Evolutionary conservation across 2,329 filamentous ascomycete species (phyloP).

Genomic region (Neofusicoccum sp.): DNA sequence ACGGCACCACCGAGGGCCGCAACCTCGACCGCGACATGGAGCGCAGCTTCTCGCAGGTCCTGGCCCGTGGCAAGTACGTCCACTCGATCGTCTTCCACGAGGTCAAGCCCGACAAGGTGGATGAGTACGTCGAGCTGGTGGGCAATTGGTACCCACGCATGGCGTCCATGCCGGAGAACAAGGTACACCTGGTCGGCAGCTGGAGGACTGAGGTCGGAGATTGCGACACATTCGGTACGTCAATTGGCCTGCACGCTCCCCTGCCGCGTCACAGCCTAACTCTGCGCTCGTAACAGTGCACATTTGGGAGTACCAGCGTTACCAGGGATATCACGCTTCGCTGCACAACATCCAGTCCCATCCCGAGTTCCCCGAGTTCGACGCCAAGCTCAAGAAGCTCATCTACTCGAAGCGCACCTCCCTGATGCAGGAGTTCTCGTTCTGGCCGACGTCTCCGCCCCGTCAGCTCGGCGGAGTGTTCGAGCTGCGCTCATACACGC

Average conservation of each 20-base stretch:
- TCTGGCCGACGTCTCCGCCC: constrained; percentile 94
- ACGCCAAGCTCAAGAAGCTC: constrained; percentile 78
- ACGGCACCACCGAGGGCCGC: constrained; percentile 92
- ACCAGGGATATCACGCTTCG: constrained; percentile 91
- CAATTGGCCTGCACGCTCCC: not conserved
- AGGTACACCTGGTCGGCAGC: constrained; percentile 93
- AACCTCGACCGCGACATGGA: constrained; percentile 95
- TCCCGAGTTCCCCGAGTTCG: constrained; percentile 80
- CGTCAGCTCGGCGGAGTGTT: constrained; percentile 89
- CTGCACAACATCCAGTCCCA: constrained; percentile 80
- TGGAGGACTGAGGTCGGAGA: constrained; percentile 98
- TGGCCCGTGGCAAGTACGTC: constrained; percentile 95
- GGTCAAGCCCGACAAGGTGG: constrained; percentile 91
- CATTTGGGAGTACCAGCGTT: constrained; percentile 99
- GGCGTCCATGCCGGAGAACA: constrained; percentile 80
- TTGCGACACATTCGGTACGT: constrained; percentile 89
- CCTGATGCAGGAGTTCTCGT: constrained; percentile 99
- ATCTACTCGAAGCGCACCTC: constrained; percentile 83
- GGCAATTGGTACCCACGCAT: constrained; percentile 90
- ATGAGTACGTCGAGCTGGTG: constrained; percentile 88
- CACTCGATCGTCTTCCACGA: constrained; percentile 97
- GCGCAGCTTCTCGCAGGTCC: constrained; percentile 89
- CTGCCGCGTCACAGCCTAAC: not conserved
- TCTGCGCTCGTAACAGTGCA: constrained; percentile 67
- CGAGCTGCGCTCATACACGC: constrained; percentile 92